A percentile compares a stretch with the other conserved stretches of the same genome.
These are phyloP conservation scores for Gloeopeniophorella convolvens DNA, from an alignment of 768 basidiomycete genomes.

Conservation along the genomic window DNA sequence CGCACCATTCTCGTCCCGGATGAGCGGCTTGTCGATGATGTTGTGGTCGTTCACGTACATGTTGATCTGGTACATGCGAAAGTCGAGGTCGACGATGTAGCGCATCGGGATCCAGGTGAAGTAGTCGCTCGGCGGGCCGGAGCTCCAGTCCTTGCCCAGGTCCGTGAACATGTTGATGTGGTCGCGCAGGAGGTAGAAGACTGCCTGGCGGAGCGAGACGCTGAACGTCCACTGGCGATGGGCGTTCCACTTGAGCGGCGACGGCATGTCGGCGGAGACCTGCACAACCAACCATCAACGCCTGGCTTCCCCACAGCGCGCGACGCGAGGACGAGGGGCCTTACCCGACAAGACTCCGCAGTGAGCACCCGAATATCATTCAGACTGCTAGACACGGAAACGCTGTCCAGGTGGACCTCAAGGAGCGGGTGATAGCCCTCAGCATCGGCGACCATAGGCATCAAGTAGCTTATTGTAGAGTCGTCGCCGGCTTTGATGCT, in stretches of 20 bases:
- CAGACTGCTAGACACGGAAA: conserved; percentile 76
- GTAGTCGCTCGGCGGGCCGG: conserved; percentile 75
- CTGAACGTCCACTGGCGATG: conserved; percentile 73
- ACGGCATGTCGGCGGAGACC: conserved; percentile 70
- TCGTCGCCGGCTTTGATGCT: conserved; percentile 70
- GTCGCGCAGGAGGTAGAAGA: conserved; percentile 78
- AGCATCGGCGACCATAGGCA: conserved; percentile 72
- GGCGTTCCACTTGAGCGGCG: conserved; percentile 78
- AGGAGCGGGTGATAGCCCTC: conserved; percentile 74
- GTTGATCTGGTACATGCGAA: conserved; percentile 73
- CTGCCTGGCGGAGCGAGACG: conserved; percentile 64
- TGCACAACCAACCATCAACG: conserved; percentile 25
- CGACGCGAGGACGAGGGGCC: conserved; percentile 15
- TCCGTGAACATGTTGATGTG: conserved; percentile 94
- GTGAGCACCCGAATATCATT: conserved; percentile 78
- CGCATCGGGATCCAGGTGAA: conserved; percentile 78
- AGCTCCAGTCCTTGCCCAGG: conserved; percentile 86
- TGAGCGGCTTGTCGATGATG: conserved; percentile 84
- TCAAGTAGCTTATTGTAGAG: conserved; percentile 77
- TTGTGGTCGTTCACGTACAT: conserved; percentile 94
- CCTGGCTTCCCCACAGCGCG: background rate
- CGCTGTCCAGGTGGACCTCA: conserved; percentile 74
- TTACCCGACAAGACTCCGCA: conserved; percentile 74
- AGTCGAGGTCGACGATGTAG: conserved; percentile 62
- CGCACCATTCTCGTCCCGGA: conserved; percentile 78